Evolutionary conservation across 441 rosid species (phyloP).

Genomic region (Populus hybrid): DNA sequence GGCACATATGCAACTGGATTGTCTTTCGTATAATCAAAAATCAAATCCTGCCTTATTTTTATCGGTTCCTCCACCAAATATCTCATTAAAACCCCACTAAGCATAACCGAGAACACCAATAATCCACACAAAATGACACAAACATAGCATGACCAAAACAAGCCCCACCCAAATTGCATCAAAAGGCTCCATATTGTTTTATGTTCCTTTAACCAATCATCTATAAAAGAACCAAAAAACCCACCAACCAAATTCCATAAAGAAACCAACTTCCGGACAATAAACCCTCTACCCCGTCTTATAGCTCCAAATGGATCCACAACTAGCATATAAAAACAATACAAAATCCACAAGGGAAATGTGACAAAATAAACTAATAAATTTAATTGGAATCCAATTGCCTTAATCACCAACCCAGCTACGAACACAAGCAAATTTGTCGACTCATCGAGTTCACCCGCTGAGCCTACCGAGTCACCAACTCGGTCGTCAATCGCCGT

Average conservation of each 20-base stretch:
- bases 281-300: constrained; percentile 33
- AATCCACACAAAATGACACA: constrained; percentile 37
- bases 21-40: no score
- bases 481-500: constrained; percentile 15
- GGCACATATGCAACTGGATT: no score
- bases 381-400: constrained; percentile 60
- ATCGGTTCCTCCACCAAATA: no score
- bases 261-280: constrained; percentile 22
- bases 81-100: no score
- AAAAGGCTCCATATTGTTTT: constrained; percentile 37
- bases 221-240: constrained; percentile 28
- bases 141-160: constrained; percentile 61
- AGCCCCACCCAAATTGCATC: constrained; percentile 58
- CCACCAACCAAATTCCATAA: constrained; percentile 31
- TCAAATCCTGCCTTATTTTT: no score
- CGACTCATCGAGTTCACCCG: constrained; percentile 30
- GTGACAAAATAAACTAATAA: constrained; percentile 45
- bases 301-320: constrained; percentile 55
- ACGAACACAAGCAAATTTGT: constrained; percentile 39
- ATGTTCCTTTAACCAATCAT: constrained; percentile 33
- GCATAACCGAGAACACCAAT: no score
- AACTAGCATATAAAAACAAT: constrained; percentile 36
- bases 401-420: constrained; percentile 55
- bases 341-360: constrained; percentile 46
- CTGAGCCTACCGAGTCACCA: constrained; percentile 16